Evolutionary conservation across 2,329 filamentous ascomycete species (phyloP).

Genomic region (Cordyceps militaris): DNA sequence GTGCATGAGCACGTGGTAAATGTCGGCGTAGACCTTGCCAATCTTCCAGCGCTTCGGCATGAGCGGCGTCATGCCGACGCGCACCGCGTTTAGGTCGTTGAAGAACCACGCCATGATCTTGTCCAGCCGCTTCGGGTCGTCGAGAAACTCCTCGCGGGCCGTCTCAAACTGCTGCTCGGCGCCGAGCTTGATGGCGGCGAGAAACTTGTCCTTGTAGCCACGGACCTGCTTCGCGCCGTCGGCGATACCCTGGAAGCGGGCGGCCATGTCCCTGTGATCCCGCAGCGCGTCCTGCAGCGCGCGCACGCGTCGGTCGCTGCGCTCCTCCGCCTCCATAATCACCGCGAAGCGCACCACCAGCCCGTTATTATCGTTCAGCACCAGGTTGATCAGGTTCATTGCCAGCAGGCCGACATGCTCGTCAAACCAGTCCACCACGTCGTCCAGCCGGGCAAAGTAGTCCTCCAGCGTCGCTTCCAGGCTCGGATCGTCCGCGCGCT

Average conservation of each 20-base stretch:
- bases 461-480: slow-evolving; percentile 79
- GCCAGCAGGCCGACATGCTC: slow-evolving; percentile 86
- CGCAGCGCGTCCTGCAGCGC: slow-evolving; percentile 91
- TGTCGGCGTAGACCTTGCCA: slow-evolving; percentile 77
- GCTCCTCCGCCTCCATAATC: slow-evolving; percentile 92
- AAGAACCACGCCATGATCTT: slow-evolving; percentile 95
- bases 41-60: slow-evolving; percentile 98
- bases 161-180: slow-evolving; percentile 68
- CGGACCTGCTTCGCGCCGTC: slow-evolving; percentile 85
- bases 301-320: slow-evolving; percentile 84
- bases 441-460: slow-evolving; percentile 81
- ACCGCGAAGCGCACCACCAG: slow-evolving; percentile 87
- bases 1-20: slow-evolving; percentile 94
- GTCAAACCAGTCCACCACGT: slow-evolving; percentile 89
- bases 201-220: slow-evolving; percentile 94
- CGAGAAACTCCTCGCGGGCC: slow-evolving; percentile 67
- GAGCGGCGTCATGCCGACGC: slow-evolving; percentile 81
- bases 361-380: slow-evolving; percentile 79
- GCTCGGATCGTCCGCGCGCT: slow-evolving; percentile 63
- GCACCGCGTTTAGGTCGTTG: slow-evolving; percentile 92
- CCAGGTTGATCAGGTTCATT: slow-evolving; percentile 80
- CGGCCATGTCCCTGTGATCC: slow-evolving; percentile 91
- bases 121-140: slow-evolving; percentile 74
- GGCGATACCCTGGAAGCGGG: slow-evolving; percentile 89
- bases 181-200: slow-evolving; percentile 68